Evolutionary conservation across 495 filamentous ascomycete species (phyloP).

Genomic region (Beverwykella pulmonaria): DNA sequence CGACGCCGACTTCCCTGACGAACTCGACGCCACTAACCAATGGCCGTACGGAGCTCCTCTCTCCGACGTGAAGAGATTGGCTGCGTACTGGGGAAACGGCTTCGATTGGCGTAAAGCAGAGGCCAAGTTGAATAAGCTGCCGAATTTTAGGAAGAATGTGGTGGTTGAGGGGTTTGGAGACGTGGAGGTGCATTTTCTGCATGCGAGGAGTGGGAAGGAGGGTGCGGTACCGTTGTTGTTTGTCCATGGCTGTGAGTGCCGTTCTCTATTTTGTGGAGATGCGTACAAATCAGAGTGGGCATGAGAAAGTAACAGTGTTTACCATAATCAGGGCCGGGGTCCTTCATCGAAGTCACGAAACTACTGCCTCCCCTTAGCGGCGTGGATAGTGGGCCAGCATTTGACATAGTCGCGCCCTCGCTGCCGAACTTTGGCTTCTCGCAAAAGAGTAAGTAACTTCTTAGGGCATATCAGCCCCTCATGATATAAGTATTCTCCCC

Average conservation of each 20-base stretch:
- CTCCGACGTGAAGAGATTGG: slow-evolving; percentile 53
- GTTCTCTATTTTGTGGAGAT: neutral
- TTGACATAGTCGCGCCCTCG: slow-evolving; percentile 71
- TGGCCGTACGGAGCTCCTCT: slow-evolving; percentile 55
- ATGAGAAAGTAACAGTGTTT: neutral
- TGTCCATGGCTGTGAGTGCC: slow-evolving; percentile 39
- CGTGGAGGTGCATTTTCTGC: slow-evolving; percentile 47
- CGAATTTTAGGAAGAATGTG: slow-evolving; percentile 42
- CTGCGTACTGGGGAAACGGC: slow-evolving; percentile 48
- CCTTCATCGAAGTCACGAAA: slow-evolving; percentile 67
- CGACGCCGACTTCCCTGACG: slow-evolving; percentile 32
- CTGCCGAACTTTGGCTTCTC: slow-evolving; percentile 76
- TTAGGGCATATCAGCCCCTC: too few species aligned
- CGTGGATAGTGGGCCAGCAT: slow-evolving; percentile 54
- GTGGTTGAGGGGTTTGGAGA: slow-evolving; percentile 43
- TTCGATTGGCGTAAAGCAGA: slow-evolving; percentile 47
- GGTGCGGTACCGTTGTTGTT: slow-evolving; percentile 47
- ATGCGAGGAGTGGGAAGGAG: slow-evolving; percentile 37
- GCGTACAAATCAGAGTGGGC: neutral
- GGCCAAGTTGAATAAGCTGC: slow-evolving; percentile 45
- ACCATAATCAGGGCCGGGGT: slow-evolving; percentile 61
- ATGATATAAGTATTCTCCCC: too few species aligned
- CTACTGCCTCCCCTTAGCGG: slow-evolving; percentile 59
- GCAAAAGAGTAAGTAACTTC: slow-evolving; percentile 39
- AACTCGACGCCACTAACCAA: slow-evolving; percentile 43